These are phyloP conservation scores for Agarophyton chilense DNA, from an alignment of 23 red algal species.

Conservation along the genomic window DNA sequence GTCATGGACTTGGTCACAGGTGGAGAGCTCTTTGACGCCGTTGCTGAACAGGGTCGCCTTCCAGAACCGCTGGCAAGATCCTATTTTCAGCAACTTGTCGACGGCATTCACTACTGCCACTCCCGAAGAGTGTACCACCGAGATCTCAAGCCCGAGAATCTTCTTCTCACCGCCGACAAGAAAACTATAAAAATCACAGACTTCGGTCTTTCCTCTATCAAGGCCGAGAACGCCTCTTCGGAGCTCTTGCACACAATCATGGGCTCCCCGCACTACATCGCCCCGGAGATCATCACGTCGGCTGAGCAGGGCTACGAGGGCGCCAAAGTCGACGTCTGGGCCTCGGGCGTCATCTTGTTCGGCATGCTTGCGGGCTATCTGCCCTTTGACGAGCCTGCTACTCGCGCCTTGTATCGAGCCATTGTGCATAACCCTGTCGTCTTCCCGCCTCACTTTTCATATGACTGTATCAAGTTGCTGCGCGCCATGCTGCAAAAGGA, in stretches of 20 bases:
- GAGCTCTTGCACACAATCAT: constrained; percentile 90
- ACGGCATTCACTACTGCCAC: constrained; percentile 88
- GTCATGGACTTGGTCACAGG: constrained; percentile 95
- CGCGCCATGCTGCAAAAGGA: constrained; percentile 81
- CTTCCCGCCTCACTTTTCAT: constrained; percentile 62
- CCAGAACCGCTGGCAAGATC: constrained; percentile 42
- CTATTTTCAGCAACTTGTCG: constrained; percentile 90
- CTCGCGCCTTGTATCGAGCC: constrained; percentile 45
- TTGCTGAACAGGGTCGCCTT: constrained; percentile 49
- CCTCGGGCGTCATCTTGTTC: constrained; percentile 89
- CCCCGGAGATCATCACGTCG: constrained; percentile 92
- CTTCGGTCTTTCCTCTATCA: constrained; percentile 91
- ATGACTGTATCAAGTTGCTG: constrained; percentile 63
- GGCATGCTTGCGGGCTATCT: constrained; percentile 89
- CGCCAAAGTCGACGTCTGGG: constrained; percentile 89
- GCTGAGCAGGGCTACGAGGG: constrained; percentile 80
- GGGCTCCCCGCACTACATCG: constrained; percentile 93
- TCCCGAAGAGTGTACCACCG: constrained; percentile 88
- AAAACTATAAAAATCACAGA: constrained; percentile 89
- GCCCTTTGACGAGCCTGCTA: constrained; percentile 87
- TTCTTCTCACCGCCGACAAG: constrained; percentile 73
- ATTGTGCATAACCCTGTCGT: constrained; percentile 58
- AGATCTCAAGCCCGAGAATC: constrained; percentile 96
- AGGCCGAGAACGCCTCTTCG: constrained; percentile 56
- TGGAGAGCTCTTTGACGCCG: constrained; percentile 83